Evolutionary conservation across 257 asterid species (phyloP).

Genomic region (Nicotiana tabacum): DNA sequence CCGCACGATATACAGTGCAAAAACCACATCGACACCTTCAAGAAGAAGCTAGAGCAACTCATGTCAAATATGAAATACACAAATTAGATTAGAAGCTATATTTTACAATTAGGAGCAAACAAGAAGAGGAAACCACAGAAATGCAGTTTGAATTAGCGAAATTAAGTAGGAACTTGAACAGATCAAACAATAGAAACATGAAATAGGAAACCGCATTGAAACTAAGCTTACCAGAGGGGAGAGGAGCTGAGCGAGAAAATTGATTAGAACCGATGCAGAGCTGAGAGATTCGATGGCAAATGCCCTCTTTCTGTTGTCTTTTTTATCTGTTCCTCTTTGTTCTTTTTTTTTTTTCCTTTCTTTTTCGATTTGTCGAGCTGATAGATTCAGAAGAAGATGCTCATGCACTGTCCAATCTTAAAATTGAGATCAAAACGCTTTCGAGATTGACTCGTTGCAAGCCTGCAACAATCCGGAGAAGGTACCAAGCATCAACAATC

Average conservation of each 20-base stretch:
- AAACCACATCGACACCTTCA: constrained; percentile 85
- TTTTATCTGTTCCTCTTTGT: too few relatives aligned
- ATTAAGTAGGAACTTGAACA: constrained; percentile 21
- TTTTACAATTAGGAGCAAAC: not conserved
- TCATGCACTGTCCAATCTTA: too few relatives aligned
- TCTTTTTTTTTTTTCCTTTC: too few relatives aligned
- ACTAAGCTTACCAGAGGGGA: constrained; percentile 31
- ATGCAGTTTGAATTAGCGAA: constrained; percentile 15
- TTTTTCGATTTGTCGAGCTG: too few relatives aligned
- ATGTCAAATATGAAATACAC: not conserved
- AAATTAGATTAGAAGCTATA: constrained; percentile 11
- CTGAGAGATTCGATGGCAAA: too few relatives aligned
- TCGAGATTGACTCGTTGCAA: too few relatives aligned
- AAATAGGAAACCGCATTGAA: not conserved
- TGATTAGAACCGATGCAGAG: not conserved
- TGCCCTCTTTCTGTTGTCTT: too few relatives aligned
- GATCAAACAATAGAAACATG: constrained; percentile 14
- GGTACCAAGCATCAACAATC: too few relatives aligned
- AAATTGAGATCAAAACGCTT: too few relatives aligned
- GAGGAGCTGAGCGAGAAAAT: constrained; percentile 7
- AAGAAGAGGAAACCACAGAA: not conserved
- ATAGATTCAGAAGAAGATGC: too few relatives aligned
- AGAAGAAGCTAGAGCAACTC: constrained; percentile 13
- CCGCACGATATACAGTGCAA: constrained; percentile 60
- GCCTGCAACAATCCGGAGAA: too few relatives aligned